Base-by-base conservation (phyloP, 1,284 basidiomycete genomes). In the Ceratobasidium sp. region DNA sequence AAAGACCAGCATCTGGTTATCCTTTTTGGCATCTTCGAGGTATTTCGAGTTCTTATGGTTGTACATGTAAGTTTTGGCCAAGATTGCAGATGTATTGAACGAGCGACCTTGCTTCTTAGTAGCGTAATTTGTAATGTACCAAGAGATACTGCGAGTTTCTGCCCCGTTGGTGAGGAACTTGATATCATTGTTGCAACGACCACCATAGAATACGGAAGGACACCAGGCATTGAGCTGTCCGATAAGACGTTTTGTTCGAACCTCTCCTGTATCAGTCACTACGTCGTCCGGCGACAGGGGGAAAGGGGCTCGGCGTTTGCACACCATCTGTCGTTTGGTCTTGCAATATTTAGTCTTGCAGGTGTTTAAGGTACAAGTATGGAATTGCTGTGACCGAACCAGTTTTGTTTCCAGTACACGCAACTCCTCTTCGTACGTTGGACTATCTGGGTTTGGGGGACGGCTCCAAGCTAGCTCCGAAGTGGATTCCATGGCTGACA, bases 241-340 rank as follows among this genome's bases (percentile, higher is more conserved):
- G 70, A 80, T 82, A 9, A 77, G 3, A 3, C 84, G 81, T 4
- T 78, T 87, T 86, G 1, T 17, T 82, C 80, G 67, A 80, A 77
- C 9, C 80, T 57, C 77, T 62, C 28, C 1, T 26, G 26, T 0
- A 84, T 62, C 78, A 84, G 48, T 44, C 0, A 86, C 80, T 28
- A 62, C 82, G n/a, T 80, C 82, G 6, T 81, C 74, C 0, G 69
- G 44, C 0, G 82, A 79, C 0, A 80, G 15, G 33, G 69, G 42
- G 28, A 82, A 88, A 9, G 86, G 86, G 5, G 85, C 85, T 0
- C 82, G 52, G 3, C 85, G 65, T 78, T 87, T 87, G 79, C 86
- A 87, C 4, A 56, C 59, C 7, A 78, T 54, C 2, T 61, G 33
- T 0, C 82, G 83, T 12, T 82, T 81, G 69, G 80, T 75, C 7